Base-by-base conservation (phyloP, 2,329 filamentous ascomycete species). In the Aspergillus sp. region DNA sequence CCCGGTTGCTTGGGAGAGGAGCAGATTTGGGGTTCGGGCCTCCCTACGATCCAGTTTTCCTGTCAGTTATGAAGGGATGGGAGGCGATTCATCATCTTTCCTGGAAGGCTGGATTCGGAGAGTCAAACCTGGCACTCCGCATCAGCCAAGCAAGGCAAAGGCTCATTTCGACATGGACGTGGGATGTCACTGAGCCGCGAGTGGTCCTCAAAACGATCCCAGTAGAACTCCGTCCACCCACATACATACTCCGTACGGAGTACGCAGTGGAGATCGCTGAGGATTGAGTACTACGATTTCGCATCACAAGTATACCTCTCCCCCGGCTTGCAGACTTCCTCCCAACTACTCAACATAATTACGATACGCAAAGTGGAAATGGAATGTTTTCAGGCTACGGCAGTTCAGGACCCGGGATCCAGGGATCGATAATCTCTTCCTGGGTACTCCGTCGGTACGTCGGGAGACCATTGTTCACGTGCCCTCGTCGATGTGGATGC, bases 1-100 rank as follows among this genome's bases (percentile, higher is more conserved):
- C 51, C 51, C 52, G 54, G 55, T 55, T 62, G 38, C 53, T 63
- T 57, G 57, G 59, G 55, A 51, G 55, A 48, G 61, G n/a, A 17
- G 54, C 48, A 47, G 25, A 22, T 31, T 30, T 30, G 15, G 23
- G 22, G 43, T 55, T 56, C 48, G 59, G 48, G 51, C 55, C 57
- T 31, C 55, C 60, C 51, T 67, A 50, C 62, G 60, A 67, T 60
- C 53, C 62, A 65, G 34, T 15, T 66, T 64, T 62, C 64, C 45
- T 53, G 38, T 54, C 54, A 64, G 64, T 63, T 63, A 67, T 66
- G 64, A 68, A 68, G 66, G 66, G 64, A 60, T 66, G 34, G 15
- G 30, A 54, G 34, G 34, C 34, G 34, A 38, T 38, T 41, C 2
- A 41, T 41, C 15, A 38, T 38, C 34, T 41, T 41, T 41, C 13